A percentile compares a stretch with the other conserved stretches of the same genome.
phyloP scores from a whole-genome alignment of 768 basidiomycete genomes.

The Naganishia randhawae region DNA sequence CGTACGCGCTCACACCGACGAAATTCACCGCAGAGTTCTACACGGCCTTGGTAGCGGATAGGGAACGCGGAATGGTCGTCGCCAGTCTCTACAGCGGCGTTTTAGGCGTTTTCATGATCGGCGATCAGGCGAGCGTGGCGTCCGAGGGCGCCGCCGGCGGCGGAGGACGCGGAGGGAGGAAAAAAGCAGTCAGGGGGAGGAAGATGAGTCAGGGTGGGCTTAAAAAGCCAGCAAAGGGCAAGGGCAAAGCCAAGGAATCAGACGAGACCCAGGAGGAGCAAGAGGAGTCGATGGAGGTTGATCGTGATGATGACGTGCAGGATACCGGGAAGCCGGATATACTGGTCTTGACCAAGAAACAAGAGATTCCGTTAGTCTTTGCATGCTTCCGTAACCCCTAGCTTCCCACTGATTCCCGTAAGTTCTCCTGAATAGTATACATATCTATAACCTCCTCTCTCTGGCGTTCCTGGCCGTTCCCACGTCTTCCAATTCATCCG shows the following conservation, averaged over 20 bases:
- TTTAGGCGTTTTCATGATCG: slow-evolving; percentile 38
- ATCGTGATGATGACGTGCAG: slow-evolving; percentile 43
- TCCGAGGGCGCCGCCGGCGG: neutral
- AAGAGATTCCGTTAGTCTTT: slow-evolving; percentile 27
- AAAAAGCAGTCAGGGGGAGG: slow-evolving; percentile 14
- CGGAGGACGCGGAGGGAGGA: slow-evolving; percentile 1
- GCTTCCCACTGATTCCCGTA: slow-evolving; percentile 38
- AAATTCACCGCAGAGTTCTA: slow-evolving; percentile 46
- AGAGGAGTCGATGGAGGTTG: slow-evolving; percentile 35
- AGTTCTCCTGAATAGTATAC: slow-evolving; percentile 37
- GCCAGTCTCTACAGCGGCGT: slow-evolving; percentile 48
- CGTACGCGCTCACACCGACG: slow-evolving; percentile 34
- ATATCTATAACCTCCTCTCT: slow-evolving; percentile 47
- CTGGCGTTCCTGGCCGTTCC: slow-evolving; percentile 38
- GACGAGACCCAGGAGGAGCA: slow-evolving; percentile 30
- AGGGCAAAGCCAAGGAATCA: slow-evolving; percentile 31
- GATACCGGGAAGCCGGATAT: slow-evolving; percentile 31
- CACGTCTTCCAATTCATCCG: slow-evolving; percentile 22
- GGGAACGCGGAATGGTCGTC: slow-evolving; percentile 36
- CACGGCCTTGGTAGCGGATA: slow-evolving; percentile 36
- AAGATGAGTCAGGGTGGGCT: slow-evolving; percentile 9
- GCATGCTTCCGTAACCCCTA: slow-evolving; percentile 11
- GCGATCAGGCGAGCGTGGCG: neutral
- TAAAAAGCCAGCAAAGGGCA: slow-evolving; percentile 44
- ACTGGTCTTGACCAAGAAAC: slow-evolving; percentile 25